phyloP scores from a whole-genome alignment of 345 rosid species.

The Eutrema heterophyllum region DNA sequence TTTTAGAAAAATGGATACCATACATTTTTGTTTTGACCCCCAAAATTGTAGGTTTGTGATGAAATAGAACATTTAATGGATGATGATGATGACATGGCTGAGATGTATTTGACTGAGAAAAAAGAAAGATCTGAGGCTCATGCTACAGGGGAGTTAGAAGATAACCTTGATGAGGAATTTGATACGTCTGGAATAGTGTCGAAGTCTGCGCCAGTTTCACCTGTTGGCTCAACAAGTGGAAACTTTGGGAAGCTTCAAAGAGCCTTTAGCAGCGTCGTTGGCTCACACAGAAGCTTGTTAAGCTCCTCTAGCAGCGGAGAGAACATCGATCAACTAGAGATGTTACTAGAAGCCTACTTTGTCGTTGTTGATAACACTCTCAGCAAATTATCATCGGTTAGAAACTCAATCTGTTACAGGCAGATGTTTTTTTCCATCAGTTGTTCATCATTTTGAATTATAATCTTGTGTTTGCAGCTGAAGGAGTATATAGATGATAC shows the following conservation, averaged over 20 bases:
- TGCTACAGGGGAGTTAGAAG: slow-evolving; percentile 40
- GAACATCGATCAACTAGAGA: slow-evolving; percentile 88
- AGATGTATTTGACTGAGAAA: slow-evolving; percentile 95
- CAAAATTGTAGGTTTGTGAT: slow-evolving; percentile 69
- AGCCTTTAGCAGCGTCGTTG: slow-evolving; percentile 68
- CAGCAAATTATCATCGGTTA: slow-evolving; percentile 82
- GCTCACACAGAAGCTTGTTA: slow-evolving; percentile 60
- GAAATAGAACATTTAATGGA: slow-evolving; percentile 97
- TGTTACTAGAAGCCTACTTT: slow-evolving; percentile 94
- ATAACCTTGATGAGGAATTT: slow-evolving; percentile 36
- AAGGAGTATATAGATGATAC: slow-evolving; percentile 97
- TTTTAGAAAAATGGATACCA: not conserved
- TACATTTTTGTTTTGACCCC: not conserved
- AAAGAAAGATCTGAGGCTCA: slow-evolving; percentile 66
- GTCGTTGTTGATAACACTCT: slow-evolving; percentile 67
- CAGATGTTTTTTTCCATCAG: not conserved
- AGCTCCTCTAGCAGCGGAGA: slow-evolving; percentile 58
- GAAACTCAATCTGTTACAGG: slow-evolving; percentile 6
- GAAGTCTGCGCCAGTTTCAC: slow-evolving; percentile 86
- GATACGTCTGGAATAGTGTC: slow-evolving; percentile 39
- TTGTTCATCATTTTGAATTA: not conserved
- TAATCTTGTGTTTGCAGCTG: slow-evolving; percentile 49
- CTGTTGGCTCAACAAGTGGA: slow-evolving; percentile 52
- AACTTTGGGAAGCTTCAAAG: slow-evolving; percentile 59
- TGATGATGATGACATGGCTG: slow-evolving; percentile 99